Conservation (phyloP, 2,329 filamentous ascomycete species). For the Penicillium sp. region DNA sequence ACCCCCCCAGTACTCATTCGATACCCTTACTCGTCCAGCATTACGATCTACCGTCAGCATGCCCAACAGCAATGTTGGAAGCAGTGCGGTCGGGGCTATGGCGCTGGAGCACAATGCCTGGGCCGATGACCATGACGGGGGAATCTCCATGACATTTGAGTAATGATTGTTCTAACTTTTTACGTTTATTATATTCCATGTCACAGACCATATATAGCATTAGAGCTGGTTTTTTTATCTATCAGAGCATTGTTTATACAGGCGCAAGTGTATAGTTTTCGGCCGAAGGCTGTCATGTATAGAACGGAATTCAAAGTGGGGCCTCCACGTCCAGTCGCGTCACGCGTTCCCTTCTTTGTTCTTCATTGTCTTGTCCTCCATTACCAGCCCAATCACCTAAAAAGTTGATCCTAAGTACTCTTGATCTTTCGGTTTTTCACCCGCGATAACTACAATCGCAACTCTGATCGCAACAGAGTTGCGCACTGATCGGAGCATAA, state of each 20-base stretch:
- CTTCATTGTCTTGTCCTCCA: not conserved
- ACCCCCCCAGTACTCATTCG: slow-evolving; percentile 15
- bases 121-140: slow-evolving; percentile 73
- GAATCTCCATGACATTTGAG: slow-evolving; percentile 81
- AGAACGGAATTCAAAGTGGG: slow-evolving; percentile 10
- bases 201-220: not conserved
- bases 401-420: not conserved
- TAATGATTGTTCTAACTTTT: slow-evolving; percentile 37
- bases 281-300: slow-evolving; percentile 8
- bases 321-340: slow-evolving; percentile 12
- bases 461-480: not conserved
- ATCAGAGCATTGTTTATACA: not conserved
- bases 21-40: slow-evolving; percentile 23
- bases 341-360: slow-evolving; percentile 22
- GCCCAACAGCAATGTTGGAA: slow-evolving; percentile 19
- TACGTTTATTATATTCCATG: not conserved
- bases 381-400: not conserved
- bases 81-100: slow-evolving; percentile 24
- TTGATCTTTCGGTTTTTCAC: not conserved
- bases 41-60: slow-evolving; percentile 35
- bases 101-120: slow-evolving; percentile 61
- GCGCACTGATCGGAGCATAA: not conserved
- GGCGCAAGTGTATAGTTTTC: slow-evolving; percentile 10
- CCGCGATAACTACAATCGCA: not conserved
- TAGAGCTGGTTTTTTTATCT: not conserved